phyloP scores from a whole-genome alignment of 1,284 basidiomycete genomes.

The Takashimella tepidaria region DNA sequence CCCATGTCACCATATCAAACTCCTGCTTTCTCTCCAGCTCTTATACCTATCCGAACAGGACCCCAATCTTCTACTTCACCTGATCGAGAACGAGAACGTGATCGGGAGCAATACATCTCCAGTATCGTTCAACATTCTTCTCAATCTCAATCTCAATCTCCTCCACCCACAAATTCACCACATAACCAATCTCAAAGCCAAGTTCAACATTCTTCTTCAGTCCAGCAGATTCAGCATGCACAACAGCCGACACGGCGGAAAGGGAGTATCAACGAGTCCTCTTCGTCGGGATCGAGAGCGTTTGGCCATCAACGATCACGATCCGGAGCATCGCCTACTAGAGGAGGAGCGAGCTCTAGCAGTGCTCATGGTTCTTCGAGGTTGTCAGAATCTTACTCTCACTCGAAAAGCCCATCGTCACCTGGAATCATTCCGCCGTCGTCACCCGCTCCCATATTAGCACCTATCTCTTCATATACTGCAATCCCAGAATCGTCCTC shows the following conservation, averaged over 20 bases:
- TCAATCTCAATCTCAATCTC: neutral
- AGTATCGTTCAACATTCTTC: neutral
- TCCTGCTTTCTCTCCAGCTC: constrained; percentile 37
- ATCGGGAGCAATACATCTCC: neutral
- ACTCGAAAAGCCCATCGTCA: neutral
- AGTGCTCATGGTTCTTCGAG: neutral
- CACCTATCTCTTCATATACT: no score
- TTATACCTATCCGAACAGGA: constrained; percentile 15
- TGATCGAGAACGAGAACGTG: neutral
- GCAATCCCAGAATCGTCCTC: neutral
- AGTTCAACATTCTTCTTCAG: neutral
- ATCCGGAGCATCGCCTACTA: neutral
- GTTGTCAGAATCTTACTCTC: neutral
- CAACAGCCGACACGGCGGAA: neutral
- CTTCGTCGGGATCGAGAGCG: neutral
- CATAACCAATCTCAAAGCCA: no score
- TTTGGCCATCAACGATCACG: neutral
- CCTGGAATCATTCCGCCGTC: neutral
- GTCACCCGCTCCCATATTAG: neutral
- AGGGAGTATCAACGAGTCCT: neutral
- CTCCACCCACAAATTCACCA: no score
- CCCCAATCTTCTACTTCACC: neutral
- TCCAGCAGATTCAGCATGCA: no score
- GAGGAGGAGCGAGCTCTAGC: neutral
- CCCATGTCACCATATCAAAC: constrained; percentile 42